A percentile compares a stretch with the other conserved stretches of the same genome.
phyloP scores from a whole-genome alignment of 2,329 filamentous ascomycete species.

The Aspergillus sp. region DNA sequence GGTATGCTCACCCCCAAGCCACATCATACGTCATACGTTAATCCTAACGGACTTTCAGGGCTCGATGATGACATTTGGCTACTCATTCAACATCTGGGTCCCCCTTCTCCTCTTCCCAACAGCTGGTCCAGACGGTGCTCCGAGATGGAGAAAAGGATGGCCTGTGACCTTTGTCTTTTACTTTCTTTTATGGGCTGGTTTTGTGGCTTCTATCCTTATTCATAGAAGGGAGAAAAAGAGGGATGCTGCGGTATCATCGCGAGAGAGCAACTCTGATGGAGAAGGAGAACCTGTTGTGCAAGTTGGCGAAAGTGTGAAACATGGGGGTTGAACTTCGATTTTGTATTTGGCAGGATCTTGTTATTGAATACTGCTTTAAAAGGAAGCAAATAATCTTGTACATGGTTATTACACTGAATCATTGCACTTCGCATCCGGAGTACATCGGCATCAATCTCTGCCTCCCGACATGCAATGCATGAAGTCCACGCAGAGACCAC shows the following conservation, averaged over 20 bases:
- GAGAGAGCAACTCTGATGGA: constrained; percentile 3
- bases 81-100: constrained; percentile 43
- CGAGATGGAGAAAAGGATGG: constrained; percentile 45
- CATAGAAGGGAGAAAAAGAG: constrained; percentile 11
- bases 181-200: constrained; percentile 36
- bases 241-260: background rate
- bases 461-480: no score
- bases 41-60: constrained; percentile 21
- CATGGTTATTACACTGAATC: background rate
- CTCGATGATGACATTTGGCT: constrained; percentile 43
- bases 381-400: background rate
- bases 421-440: no score
- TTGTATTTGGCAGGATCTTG: background rate
- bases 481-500: no score
- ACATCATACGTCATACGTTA: background rate
- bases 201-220: constrained; percentile 15
- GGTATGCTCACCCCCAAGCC: constrained; percentile 5
- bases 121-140: constrained; percentile 36
- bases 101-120: constrained; percentile 40
- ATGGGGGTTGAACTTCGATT: background rate
- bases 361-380: background rate
- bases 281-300: constrained; percentile 3
- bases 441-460: no score
- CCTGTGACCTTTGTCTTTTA: constrained; percentile 43
- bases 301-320: background rate